A percentile compares a stretch with the other conserved stretches of the same genome.
phyloP scores from a whole-genome alignment of 2,329 filamentous ascomycete genomes.

The Beauveria scarabaeidicola region DNA sequence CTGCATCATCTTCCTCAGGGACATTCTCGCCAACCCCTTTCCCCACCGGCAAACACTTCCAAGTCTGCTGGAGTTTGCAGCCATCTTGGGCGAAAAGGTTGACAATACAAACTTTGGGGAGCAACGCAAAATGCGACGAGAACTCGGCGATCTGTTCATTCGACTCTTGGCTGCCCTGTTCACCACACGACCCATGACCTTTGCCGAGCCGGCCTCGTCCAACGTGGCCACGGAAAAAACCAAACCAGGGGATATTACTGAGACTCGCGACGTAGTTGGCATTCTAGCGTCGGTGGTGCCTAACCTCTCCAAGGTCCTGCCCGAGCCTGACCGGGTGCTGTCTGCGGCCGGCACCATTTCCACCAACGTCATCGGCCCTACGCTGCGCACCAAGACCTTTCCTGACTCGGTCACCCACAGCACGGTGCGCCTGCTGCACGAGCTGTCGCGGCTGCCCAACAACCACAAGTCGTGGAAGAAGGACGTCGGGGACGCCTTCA shows the following conservation, averaged over 20 bases:
- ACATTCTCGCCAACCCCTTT: constrained; percentile 86
- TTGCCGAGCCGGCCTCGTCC: constrained; percentile 45
- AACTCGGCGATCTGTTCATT: constrained; percentile 82
- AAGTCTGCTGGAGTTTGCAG: constrained; percentile 77
- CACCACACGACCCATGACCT: constrained; percentile 73
- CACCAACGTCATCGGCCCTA: constrained; percentile 70
- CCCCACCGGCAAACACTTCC: constrained; percentile 88
- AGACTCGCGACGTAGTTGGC: constrained; percentile 66
- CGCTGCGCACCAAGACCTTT: constrained; percentile 75
- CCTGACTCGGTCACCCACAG: constrained; percentile 72
- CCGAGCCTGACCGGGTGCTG: constrained; percentile 76
- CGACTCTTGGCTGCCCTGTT: constrained; percentile 88
- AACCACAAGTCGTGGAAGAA: constrained; percentile 89
- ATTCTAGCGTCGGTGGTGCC: constrained; percentile 75
- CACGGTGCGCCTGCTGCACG: constrained; percentile 64
- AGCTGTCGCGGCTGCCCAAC: constrained; percentile 68
- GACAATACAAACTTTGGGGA: constrained; percentile 98
- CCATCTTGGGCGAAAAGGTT: constrained; percentile 86
- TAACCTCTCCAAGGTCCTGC: constrained; percentile 70
- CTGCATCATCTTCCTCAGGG: constrained; percentile 81
- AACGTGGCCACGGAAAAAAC: constrained; percentile 30
- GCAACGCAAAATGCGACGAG: constrained; percentile 82
- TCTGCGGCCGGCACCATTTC: constrained; percentile 74
- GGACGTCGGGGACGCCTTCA: constrained; percentile 85
- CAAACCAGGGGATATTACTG: constrained; percentile 30